Base-by-base conservation (phyloP, 108 stramenopile species). In the Bacterosira constricta region DNA sequence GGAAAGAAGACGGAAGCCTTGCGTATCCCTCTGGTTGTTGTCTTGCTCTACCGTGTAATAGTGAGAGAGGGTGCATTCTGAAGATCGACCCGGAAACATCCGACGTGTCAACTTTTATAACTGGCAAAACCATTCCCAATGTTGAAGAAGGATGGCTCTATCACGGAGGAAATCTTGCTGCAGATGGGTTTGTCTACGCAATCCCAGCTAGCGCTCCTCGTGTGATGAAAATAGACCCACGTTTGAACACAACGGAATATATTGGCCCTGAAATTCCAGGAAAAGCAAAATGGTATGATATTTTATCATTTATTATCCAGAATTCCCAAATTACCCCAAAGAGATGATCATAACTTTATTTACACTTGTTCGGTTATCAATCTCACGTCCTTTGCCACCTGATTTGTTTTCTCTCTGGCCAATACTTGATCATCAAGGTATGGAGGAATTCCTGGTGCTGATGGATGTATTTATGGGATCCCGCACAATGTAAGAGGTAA, bases 401-500 rank as follows among this genome's bases (percentile, higher is more conserved):
- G n/a, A n/a, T n/a, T n/a, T n/a, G n/a, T n/a, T n/a, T 44, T 25
- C 3, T 4, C 1, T 27, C 9, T 61, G 21, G 3, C 27, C 3
- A 27, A 41, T 11, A 25, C 12, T 32, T 58, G 3, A 6, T 36
- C 20, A 8, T 8, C 32, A 61, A 42, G 60, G 65, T 86, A 79
- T 69, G 88, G 88, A 10, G 88, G 85, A 4, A 80, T 86, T 30
- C 21, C 73, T 6, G 85, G 77, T 29, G 36, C 56, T 23, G 83
- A 88, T 77, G 74, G 73, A 11, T 79, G 77, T 45, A 86, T 88
- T 17, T 90, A 90, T 63, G 88, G 88, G 3, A 84, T 90, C 20
- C 79, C 89, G 4, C 86, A 90, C 62, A 87, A 87, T 75, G 82
- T 54, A 54, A 54, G 53, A 34, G 31, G 51, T 13, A 32, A 32